These are phyloP conservation scores for Thymus mandschuricus DNA, from an alignment of 257 asterid genomes.

Conservation along the genomic window DNA sequence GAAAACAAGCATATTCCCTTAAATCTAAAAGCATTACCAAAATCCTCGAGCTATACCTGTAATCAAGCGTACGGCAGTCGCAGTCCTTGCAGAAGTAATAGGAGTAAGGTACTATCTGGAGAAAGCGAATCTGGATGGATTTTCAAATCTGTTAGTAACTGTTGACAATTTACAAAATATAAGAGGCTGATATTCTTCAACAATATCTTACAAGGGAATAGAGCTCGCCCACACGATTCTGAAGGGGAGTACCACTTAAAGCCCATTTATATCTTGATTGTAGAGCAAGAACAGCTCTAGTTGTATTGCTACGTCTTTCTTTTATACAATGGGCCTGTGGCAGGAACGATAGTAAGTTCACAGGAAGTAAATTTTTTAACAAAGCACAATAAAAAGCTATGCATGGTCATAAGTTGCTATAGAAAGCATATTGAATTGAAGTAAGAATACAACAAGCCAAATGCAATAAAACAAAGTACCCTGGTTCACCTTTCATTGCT, in stretches of 20 bases:
- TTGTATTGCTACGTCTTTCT: constrained; percentile 81
- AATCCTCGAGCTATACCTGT: constrained; percentile 57
- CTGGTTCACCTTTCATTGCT: background rate
- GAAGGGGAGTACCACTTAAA: constrained; percentile 97
- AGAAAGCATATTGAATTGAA: background rate
- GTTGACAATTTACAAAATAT: constrained; percentile 9
- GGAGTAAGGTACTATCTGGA: constrained; percentile 81
- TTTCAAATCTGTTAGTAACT: constrained; percentile 27
- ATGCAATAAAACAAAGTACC: constrained; percentile 10
- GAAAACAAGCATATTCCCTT: background rate
- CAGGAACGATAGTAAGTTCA: constrained; percentile 16
- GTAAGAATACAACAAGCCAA: background rate
- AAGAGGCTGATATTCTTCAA: constrained; percentile 23
- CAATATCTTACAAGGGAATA: constrained; percentile 87
- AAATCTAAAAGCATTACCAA: constrained; percentile 21
- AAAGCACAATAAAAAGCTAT: constrained; percentile 15
- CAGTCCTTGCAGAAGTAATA: constrained; percentile 95
- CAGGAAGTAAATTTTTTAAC: background rate
- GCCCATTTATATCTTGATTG: constrained; percentile 91
- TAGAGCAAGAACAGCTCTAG: constrained; percentile 82
- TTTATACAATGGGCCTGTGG: constrained; percentile 89
- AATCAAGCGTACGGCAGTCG: constrained; percentile 83
- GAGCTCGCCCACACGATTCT: constrained; percentile 96
- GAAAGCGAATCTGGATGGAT: constrained; percentile 81
- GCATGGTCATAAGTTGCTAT: background rate